Evolutionary conservation across 2,329 filamentous ascomycete species (phyloP).

Genomic region (Trichoderma sp.): DNA sequence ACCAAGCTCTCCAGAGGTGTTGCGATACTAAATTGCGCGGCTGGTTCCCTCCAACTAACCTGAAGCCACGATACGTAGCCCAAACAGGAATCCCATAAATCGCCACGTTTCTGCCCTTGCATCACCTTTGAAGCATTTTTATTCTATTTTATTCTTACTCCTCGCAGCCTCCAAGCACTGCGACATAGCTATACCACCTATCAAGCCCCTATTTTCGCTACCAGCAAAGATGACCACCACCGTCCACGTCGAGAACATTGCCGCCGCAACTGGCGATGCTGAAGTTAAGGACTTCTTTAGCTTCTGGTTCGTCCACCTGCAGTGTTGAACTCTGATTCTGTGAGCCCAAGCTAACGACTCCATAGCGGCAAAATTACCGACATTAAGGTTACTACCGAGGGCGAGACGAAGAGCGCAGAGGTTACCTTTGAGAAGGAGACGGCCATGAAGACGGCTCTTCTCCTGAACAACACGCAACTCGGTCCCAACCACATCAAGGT

Average conservation of each 20-base stretch:
- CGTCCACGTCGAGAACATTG: slow-evolving; percentile 88
- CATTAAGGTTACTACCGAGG: slow-evolving; percentile 69
- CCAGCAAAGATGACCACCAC: slow-evolving; percentile 39
- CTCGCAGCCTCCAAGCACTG: neutral
- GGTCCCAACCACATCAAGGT: slow-evolving; percentile 80
- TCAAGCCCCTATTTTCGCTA: neutral
- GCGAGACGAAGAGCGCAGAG: slow-evolving; percentile 75
- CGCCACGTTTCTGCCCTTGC: neutral
- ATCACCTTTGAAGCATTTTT: neutral
- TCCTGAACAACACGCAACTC: slow-evolving; percentile 95
- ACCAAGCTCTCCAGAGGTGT: neutral
- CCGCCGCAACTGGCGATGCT: slow-evolving; percentile 75
- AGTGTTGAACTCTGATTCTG: neutral
- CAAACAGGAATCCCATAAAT: slow-evolving; percentile 11
- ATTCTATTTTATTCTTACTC: neutral
- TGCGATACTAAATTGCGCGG: slow-evolving; percentile 13
- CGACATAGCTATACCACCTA: neutral
- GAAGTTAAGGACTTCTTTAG: slow-evolving; percentile 97
- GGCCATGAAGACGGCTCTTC: slow-evolving; percentile 91
- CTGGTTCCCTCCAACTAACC: slow-evolving; percentile 5
- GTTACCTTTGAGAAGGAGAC: slow-evolving; percentile 97
- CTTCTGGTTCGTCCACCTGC: slow-evolving; percentile 65
- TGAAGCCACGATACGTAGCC: slow-evolving; percentile 9
- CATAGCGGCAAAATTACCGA: slow-evolving; percentile 83
- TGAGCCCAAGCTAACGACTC: slow-evolving; percentile 23